Base-by-base conservation (phyloP, 441 rosid species). In the Cnidoscolus chayamansa region DNA sequence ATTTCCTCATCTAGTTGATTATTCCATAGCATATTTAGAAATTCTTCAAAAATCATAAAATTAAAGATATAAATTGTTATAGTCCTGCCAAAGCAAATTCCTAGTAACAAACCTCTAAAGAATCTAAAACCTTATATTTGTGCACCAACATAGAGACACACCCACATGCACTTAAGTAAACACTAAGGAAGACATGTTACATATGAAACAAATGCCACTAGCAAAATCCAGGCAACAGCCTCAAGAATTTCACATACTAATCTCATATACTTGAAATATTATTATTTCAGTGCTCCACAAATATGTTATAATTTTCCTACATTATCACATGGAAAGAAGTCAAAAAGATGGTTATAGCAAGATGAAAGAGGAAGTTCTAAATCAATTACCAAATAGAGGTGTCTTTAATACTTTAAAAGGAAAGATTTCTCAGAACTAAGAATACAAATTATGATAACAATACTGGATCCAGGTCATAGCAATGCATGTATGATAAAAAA, bases 381-480 rank as follows among this genome's bases (percentile, higher is more conserved):
- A 71, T 0, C 19, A 62, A 58, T 11, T 20, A 8, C 25, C 12
- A 13, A 47, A 20, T 13, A 16, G 1, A 25, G 12, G 0, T 43
- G 13, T 43, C 55, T 64, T 56, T 54, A 25, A 43, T 10, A 68
- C 15, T 13, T 37, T 16, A 25, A 48, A 35, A 31, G 15, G 40
- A 65, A 25, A 47, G 65, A 58, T 45, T 56, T 48, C 13, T 30
- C 16, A 45, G 59, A 48, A 47, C 43, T 58, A 56, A 48, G 58
- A 19, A 10, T 62, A 58, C 49, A 74, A 73, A 67, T 62, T 75
- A 75, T 66, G 70, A 73, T 65, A 53, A 53, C 64, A 71, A 10
- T 59, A 61, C 78, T 64, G 77, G 77, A 74, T 75, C 80, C 73
- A 73, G 76, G 65, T 79, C 74, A 74, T 25, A 62, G 55, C 25